phyloP scores from a whole-genome alignment of 805 yeast species.

The Starmerella floricola region DNA sequence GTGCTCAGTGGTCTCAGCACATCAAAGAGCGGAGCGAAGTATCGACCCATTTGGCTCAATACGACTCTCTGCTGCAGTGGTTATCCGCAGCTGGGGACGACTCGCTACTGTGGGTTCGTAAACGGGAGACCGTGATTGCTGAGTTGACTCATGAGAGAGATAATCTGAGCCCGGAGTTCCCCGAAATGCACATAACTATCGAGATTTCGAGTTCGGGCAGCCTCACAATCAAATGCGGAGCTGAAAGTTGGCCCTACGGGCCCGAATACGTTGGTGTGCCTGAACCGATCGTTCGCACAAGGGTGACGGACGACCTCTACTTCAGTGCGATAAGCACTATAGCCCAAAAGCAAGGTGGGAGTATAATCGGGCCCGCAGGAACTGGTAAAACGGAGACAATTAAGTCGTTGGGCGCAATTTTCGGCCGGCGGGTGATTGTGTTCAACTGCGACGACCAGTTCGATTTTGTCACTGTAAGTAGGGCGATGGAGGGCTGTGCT shows the following conservation, averaged over 20 bases:
- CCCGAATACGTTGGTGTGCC: conserved; percentile 72
- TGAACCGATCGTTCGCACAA: conserved; percentile 64
- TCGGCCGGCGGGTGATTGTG: conserved; percentile 73
- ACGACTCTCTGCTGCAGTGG: neutral
- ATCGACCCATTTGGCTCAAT: neutral
- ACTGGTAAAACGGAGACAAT: conserved; percentile 92
- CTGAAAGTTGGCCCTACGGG: conserved; percentile 49
- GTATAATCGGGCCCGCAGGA: conserved; percentile 93
- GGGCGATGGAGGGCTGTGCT: conserved; percentile 67
- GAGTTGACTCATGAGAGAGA: conserved; percentile 8
- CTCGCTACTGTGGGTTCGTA: conserved; percentile 10
- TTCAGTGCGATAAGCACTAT: conserved; percentile 63
- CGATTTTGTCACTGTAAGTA: conserved; percentile 64
- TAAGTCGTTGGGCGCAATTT: conserved; percentile 65
- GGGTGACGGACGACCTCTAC: conserved; percentile 52
- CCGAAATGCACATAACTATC: neutral
- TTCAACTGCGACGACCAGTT: conserved; percentile 87
- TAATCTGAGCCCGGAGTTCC: conserved; percentile 2
- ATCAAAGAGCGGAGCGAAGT: neutral
- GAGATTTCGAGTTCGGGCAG: neutral
- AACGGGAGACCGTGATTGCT: conserved; percentile 11
- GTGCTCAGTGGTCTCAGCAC: conserved; percentile 7
- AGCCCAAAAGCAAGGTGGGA: conserved; percentile 67
- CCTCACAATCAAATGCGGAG: neutral
- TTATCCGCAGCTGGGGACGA: conserved; percentile 6